phyloP scores from a whole-genome alignment of 345 rosid species.

The Melaleuca quinquenervia region DNA sequence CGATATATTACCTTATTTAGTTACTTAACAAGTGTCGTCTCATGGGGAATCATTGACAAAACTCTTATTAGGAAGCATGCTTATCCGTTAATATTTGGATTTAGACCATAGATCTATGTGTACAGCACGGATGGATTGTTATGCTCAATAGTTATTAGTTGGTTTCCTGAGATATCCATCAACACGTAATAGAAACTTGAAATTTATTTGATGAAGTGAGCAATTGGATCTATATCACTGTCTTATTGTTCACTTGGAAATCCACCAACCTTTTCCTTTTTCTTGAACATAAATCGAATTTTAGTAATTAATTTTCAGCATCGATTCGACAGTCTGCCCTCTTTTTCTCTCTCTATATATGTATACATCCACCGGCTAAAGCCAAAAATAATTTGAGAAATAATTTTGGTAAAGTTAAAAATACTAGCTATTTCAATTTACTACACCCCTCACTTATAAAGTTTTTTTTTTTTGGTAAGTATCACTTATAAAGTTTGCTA shows the following conservation, averaged over 20 bases:
- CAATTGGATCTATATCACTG: not conserved
- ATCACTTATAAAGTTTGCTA: too few relatives aligned
- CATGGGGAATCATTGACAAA: not conserved
- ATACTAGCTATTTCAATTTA: not conserved
- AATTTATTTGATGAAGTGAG: not conserved
- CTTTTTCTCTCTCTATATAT: too few relatives aligned
- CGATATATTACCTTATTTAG: too few relatives aligned
- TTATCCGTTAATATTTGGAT: too few relatives aligned
- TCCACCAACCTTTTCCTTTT: too few relatives aligned
- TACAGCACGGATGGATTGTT: not conserved
- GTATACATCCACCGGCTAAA: not conserved
- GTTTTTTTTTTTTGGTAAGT: too few relatives aligned
- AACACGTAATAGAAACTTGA: too few relatives aligned
- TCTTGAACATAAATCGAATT: too few relatives aligned
- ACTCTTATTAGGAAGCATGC: not conserved
- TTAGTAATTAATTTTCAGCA: too few relatives aligned
- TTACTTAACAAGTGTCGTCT: not conserved
- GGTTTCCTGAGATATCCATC: not conserved
- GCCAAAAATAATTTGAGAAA: not conserved
- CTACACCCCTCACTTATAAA: not conserved
- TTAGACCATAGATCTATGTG: too few relatives aligned
- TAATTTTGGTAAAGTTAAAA: not conserved
- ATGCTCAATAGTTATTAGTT: not conserved
- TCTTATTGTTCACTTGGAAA: not conserved
- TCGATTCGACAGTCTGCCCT: too few relatives aligned